Conservation (phyloP, 345 rosid genomes). For the Lumnitzera racemosa region DNA sequence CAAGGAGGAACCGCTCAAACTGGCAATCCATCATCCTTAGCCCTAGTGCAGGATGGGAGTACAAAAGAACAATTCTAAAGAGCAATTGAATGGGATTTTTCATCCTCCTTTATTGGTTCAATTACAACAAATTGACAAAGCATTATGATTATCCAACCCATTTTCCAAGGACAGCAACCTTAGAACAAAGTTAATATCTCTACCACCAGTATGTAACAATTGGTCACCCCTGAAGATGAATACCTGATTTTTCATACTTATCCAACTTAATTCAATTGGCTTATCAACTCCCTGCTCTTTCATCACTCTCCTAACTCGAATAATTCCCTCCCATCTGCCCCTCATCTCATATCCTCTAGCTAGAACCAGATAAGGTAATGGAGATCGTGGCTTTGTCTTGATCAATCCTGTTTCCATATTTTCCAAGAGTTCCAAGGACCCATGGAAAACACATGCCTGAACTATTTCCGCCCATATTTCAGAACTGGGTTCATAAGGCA, state of each 20-base stretch:
- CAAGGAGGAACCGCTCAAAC: no score
- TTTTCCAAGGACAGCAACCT: constrained; percentile 38
- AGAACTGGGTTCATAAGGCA: constrained; percentile 38
- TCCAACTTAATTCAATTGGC: constrained; percentile 47
- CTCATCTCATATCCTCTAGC: constrained; percentile 41
- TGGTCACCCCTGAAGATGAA: constrained; percentile 36
- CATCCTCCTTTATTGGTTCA: no score
- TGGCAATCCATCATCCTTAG: no score
- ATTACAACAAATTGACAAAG: no score
- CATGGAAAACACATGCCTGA: constrained; percentile 19
- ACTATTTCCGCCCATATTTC: constrained; percentile 41
- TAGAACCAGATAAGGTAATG: constrained; percentile 41
- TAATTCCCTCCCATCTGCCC: constrained; percentile 57
- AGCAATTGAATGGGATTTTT: no score
- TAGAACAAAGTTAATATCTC: constrained; percentile 27
- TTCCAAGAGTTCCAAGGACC: constrained; percentile 34
- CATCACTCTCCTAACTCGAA: constrained; percentile 38
- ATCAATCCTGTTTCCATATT: constrained; percentile 39
- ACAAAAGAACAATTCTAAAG: no score
- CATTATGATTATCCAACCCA: no score
- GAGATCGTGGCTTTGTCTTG: constrained; percentile 30
- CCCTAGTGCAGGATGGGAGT: no score
- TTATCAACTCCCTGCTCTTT: constrained; percentile 21
- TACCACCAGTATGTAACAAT: constrained; percentile 46
- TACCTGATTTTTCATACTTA: constrained; percentile 31